Conservation (phyloP, 1,284 basidiomycete genomes). For the Malassezia cuniculi region DNA sequence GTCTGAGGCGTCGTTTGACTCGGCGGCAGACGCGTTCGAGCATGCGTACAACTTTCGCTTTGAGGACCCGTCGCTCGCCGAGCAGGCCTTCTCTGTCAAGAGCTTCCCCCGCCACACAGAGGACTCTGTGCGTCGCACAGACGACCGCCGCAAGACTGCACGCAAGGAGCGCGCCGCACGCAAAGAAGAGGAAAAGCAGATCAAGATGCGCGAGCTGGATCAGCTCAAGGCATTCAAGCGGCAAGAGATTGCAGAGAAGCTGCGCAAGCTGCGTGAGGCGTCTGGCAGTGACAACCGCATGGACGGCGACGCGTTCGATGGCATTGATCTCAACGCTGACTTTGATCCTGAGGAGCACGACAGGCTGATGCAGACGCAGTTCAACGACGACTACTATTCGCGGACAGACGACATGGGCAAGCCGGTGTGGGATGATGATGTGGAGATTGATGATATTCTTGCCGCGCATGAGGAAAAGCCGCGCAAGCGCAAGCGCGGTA, state of each 20-base stretch:
- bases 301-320: slow-evolving; percentile 22
- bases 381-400: slow-evolving; percentile 35
- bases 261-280: slow-evolving; percentile 31
- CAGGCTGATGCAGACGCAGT: slow-evolving; percentile 29
- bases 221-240: slow-evolving; percentile 32
- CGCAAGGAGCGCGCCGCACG: slow-evolving; percentile 33
- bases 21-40: slow-evolving; percentile 40
- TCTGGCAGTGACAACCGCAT: slow-evolving; percentile 24
- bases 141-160: slow-evolving; percentile 37
- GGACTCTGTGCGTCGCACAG: slow-evolving; percentile 31
- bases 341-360: slow-evolving; percentile 43
- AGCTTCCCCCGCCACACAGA: slow-evolving; percentile 32
- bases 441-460: slow-evolving; percentile 62
- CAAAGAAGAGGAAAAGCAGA: slow-evolving; percentile 37
- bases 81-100: slow-evolving; percentile 28
- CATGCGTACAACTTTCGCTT: slow-evolving; percentile 44
- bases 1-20: slow-evolving; percentile 38
- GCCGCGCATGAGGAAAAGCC: slow-evolving; percentile 48
- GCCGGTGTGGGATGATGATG: slow-evolving; percentile 77
- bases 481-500: slow-evolving; percentile 51
- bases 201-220: slow-evolving; percentile 35
- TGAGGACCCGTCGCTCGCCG: slow-evolving; percentile 28
- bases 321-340: slow-evolving; percentile 34
- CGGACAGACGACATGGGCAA: slow-evolving; percentile 48
- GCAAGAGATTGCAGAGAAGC: slow-evolving; percentile 34